Base-by-base conservation (phyloP, 1,284 basidiomycete genomes). In the Caloboletus inedulis region DNA sequence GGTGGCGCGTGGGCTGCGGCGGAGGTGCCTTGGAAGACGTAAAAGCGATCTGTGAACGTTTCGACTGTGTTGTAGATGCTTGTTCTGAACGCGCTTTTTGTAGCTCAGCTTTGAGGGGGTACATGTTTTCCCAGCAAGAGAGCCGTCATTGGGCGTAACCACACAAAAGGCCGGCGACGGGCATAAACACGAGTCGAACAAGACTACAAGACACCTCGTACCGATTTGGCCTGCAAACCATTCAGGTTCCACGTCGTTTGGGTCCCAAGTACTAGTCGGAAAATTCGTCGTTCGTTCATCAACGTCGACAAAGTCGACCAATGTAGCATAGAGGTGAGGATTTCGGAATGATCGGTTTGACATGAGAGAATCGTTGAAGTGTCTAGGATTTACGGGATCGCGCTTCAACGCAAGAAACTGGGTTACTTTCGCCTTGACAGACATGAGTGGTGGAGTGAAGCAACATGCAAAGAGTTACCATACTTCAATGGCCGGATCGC, bases 311-410 rank as follows among this genome's bases (percentile, higher is more conserved):
- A 95, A 91, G 65, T 94, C 87, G 53, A 98, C 94, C 2, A 99
- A 82, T 61, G 94, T 92, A 4, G 89, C 78, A 69, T 96, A 96
- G 12, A 98, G 82, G 66, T 97, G 91, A 0, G 96, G 96, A 64
- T 99, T 98, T 27, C 92, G 86, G 71, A 98, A 98, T 0, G 91
- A 84, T 25, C 91, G 86, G 59, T 89, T 93, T 8, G 84, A 80
- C 82, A 95, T 89, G 33, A 99, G 80, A 1, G 90, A 90, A 66
- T 94, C 91, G 69, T 98, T 98, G 75, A 97, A 98, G 66, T 97
- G 94, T 57, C 86, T 86, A n/a, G 88, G 82, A 51, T 82, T 78
- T 5, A 56, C 59, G 3, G 78, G 65, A 57, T 85, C 77, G 44
- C 66, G 74, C 69, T 93, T 96, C 52, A 94, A 80, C 6, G 74